Percentiles rank a stretch among this genome's conserved stretches.
phyloP scores from a whole-genome alignment of 306 rosid species.

The Chamaecrista fasciculata region DNA sequence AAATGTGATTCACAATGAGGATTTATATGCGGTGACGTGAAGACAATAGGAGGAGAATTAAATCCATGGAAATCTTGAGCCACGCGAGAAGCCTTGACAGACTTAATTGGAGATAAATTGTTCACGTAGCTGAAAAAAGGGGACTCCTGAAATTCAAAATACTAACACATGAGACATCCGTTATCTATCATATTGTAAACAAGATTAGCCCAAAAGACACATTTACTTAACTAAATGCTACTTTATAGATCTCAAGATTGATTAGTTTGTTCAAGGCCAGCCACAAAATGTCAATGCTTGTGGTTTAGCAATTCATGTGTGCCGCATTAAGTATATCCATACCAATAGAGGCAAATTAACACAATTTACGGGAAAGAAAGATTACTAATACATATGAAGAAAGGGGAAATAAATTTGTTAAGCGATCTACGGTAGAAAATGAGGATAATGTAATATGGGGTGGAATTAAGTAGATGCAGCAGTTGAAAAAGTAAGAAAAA shows the following conservation, averaged over 20 bases:
- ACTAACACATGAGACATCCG: not conserved
- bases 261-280: not conserved
- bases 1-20: conserved; percentile 27
- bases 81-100: conserved; percentile 27
- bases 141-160: conserved; percentile 42
- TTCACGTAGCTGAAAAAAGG: conserved; percentile 30
- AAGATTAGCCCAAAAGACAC: not conserved
- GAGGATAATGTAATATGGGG: not conserved
- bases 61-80: conserved; percentile 31
- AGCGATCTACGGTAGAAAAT: not conserved
- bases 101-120: conserved; percentile 44
- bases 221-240: not conserved
- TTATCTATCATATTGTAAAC: not conserved
- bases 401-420: not conserved
- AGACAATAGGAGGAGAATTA: conserved; percentile 42
- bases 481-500: not conserved
- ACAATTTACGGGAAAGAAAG: not conserved
- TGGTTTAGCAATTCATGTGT: not conserved
- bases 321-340: not conserved
- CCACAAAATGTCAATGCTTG: not conserved
- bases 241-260: not conserved
- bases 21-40: conserved; percentile 39
- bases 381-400: not conserved
- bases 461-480: not conserved
- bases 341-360: not conserved